Base-by-base conservation (phyloP, 116 monocot species). In the Cymodocea nodosa region DNA sequence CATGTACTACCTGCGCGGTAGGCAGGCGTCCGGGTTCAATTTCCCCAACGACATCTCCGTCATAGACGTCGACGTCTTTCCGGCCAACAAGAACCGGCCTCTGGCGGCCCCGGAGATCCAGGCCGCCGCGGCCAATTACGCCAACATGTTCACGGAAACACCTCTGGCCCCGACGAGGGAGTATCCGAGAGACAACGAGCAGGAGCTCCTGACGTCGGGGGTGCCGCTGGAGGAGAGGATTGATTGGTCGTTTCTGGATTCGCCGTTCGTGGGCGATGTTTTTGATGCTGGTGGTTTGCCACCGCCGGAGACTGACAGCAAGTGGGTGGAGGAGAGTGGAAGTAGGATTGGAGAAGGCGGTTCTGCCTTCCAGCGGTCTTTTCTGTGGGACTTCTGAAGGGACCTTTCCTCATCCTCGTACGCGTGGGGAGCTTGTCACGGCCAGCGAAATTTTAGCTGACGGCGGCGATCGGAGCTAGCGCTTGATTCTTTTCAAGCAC, bases 1-100 rank as follows among this genome's bases (percentile, higher is more conserved):
- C 24, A 50, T 57, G 54, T 58, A 75, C 36, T 77, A 77, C 58
- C 73, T 89, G 22, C 84, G 88, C 7, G 88, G 88, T 20, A 56
- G 67, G 13, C 19, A 61, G 5, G 68, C 56, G 23, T 78, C 74
- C 51, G 44, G 62, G 15, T 70, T 82, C 69, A 84, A 84, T 61
- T 82, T 82, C 65, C 82, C 84, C 5, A 61, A 74, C 53, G 35
- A 64, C 12, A 68, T 60, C 1, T 79, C 74, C 0, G 24, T 60
- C 36, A 57, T 70, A 36, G 12, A 48, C 15, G 17, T 14, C 51
- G 12, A 49, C 19, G 17, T 14, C 51, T 0, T 58, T 18, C 40
- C 40, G 2, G 57, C 50, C 24, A 49, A 15, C 17, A 10, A 15
- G 10, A 22, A 52, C 14, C 16, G 52, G 22, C 23, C 34, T 0